Conservation (phyloP, 768 basidiomycete genomes). For the Tulasnella sp. region DNA sequence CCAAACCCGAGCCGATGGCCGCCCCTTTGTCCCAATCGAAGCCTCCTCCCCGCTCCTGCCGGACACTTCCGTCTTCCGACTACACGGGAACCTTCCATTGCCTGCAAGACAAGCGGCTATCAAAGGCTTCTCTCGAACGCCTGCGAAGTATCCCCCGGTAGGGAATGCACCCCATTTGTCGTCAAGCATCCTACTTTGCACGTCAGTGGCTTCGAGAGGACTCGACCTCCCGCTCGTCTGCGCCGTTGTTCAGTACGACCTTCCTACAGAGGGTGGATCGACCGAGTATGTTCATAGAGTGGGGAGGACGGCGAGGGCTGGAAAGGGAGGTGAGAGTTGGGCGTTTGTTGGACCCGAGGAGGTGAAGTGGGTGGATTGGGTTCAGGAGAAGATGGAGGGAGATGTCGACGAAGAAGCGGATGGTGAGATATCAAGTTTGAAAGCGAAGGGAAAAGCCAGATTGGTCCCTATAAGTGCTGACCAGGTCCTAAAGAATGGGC, state of each 20-base stretch:
- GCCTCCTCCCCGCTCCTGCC: slow-evolving; percentile 70
- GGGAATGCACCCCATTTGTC: slow-evolving; percentile 26
- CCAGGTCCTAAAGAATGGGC: slow-evolving; percentile 62
- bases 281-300: slow-evolving; percentile 97
- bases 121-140: slow-evolving; percentile 54
- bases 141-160: slow-evolving; percentile 16
- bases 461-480: slow-evolving; percentile 58
- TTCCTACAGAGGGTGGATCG: slow-evolving; percentile 92
- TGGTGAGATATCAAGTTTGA: slow-evolving; percentile 18
- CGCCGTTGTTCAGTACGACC: slow-evolving; percentile 90
- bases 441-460: slow-evolving; percentile 28
- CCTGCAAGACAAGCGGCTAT: slow-evolving; percentile 70
- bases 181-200: slow-evolving; percentile 68
- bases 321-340: slow-evolving; percentile 94
- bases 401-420: slow-evolving; percentile 25
- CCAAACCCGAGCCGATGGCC: slow-evolving; percentile 25
- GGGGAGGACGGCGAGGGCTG: slow-evolving; percentile 92
- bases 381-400: slow-evolving; percentile 69
- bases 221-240: slow-evolving; percentile 90
- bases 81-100: slow-evolving; percentile 88
- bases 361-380: slow-evolving; percentile 82
- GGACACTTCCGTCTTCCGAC: slow-evolving; percentile 66
- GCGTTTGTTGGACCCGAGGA: slow-evolving; percentile 83
- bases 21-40: slow-evolving; percentile 34
- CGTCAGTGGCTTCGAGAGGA: slow-evolving; percentile 97